A percentile compares a stretch with the other conserved stretches of the same genome.
Evolutionary conservation across 176 grass and related monocot genomes (phyloP).

Genomic region (Paspalum notatum): DNA sequence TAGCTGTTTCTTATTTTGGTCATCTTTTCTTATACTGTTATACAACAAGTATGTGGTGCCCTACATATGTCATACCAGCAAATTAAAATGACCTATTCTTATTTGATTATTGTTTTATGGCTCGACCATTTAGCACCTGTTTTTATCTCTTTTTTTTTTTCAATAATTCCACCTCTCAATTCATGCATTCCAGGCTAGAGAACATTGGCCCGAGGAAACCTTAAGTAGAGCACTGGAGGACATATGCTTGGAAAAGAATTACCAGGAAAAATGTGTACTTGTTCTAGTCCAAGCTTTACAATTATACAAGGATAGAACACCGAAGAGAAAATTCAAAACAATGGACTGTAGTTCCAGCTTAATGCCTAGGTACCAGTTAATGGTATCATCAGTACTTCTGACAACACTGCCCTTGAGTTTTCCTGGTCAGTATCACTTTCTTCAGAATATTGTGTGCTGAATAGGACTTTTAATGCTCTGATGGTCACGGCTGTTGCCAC

Average conservation of each 20-base stretch:
- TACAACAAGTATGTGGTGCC: constrained; percentile 5
- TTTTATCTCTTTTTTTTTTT: constrained; percentile 25
- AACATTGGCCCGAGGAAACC: constrained; percentile 79
- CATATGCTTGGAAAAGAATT: constrained; percentile 83
- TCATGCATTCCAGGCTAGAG: constrained; percentile 52
- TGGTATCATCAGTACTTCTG: constrained; percentile 94
- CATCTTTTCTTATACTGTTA: neutral
- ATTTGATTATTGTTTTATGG: neutral
- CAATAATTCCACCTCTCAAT: constrained; percentile 19
- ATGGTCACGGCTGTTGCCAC: neutral
- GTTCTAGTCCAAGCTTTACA: constrained; percentile 71
- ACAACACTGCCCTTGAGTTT: constrained; percentile 87
- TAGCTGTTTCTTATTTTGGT: constrained; percentile 7
- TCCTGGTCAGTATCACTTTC: constrained; percentile 59
- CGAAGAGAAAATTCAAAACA: constrained; percentile 46
- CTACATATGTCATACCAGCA: constrained; percentile 16
- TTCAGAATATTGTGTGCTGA: constrained; percentile 7
- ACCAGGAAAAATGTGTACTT: constrained; percentile 83
- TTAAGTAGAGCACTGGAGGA: constrained; percentile 81
- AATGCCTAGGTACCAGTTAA: constrained; percentile 84
- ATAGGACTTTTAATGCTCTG: constrained; percentile 10
- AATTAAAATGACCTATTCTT: neutral
- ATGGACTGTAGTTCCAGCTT: constrained; percentile 61
- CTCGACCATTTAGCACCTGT: neutral
- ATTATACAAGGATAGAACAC: constrained; percentile 55